These are phyloP conservation scores for Phaeosphaeria sp. DNA, from an alignment of 2,329 filamentous ascomycete species.

Conservation along the genomic window DNA sequence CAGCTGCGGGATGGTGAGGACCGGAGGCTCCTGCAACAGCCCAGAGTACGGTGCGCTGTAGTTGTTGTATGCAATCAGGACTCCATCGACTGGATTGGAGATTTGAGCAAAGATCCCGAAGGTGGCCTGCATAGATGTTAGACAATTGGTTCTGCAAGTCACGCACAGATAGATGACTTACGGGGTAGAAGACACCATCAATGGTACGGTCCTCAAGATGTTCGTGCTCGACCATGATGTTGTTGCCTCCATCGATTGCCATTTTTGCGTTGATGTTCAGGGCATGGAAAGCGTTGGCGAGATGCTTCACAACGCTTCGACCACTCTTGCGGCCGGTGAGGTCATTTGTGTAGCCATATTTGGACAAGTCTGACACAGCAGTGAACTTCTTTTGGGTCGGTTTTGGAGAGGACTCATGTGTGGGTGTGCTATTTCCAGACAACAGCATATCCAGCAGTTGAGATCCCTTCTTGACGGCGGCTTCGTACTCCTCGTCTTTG, in stretches of 20 bases:
- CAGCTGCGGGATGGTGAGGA: neutral
- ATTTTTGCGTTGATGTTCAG: neutral
- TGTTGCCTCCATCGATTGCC: neutral
- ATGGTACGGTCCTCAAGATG: neutral
- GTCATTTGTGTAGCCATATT: neutral
- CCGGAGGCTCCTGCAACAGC: neutral
- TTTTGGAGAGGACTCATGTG: neutral
- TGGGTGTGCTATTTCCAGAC: neutral
- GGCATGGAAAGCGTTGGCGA: neutral
- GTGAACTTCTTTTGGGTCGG: neutral
- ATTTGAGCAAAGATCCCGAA: conserved; percentile 2
- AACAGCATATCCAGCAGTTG: neutral
- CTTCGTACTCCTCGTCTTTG: neutral
- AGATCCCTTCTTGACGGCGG: neutral
- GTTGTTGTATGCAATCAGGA: conserved; percentile 8
- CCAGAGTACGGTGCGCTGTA: neutral
- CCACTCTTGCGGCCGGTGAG: neutral
- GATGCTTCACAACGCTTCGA: neutral
- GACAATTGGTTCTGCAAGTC: no score
- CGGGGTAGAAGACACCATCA: neutral
- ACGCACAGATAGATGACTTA: no score
- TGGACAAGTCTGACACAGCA: neutral
- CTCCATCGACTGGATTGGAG: conserved; percentile 2
- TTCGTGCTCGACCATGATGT: neutral
- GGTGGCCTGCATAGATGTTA: conserved; percentile 1